Conservation (phyloP, 164 flowering plant genomes). For the Vitis labrusca region DNA sequence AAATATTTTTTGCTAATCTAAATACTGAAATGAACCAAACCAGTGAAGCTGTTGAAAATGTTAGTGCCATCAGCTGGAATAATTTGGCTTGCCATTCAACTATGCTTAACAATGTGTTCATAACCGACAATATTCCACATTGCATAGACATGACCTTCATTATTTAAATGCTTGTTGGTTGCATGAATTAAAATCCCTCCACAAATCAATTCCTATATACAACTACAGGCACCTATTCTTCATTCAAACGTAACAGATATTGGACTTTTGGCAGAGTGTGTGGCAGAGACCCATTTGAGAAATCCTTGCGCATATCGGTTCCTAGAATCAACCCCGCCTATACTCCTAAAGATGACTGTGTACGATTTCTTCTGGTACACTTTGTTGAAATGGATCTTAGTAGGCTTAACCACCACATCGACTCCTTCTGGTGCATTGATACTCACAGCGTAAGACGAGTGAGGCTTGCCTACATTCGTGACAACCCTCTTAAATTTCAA, state of each 20-base stretch:
- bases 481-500: constrained; percentile 35
- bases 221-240: background rate
- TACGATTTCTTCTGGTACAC: constrained; percentile 28
- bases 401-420: constrained; percentile 15
- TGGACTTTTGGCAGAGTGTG: constrained; percentile 32
- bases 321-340: background rate
- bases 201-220: no score
- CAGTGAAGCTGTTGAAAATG: no score
- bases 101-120: no score
- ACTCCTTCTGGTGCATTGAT: constrained; percentile 17
- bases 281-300: constrained; percentile 32
- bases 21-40: no score
- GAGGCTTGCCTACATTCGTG: constrained; percentile 39
- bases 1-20: no score
- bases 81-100: no score
- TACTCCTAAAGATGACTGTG: constrained; percentile 17
- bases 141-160: no score
- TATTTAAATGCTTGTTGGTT: no score
- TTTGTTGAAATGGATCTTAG: constrained; percentile 7
- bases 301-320: constrained; percentile 18
- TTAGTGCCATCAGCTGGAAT: no score
- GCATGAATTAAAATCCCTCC: no score
- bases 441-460: constrained; percentile 14
- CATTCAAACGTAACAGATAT: constrained; percentile 21
- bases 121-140: no score